These are phyloP conservation scores for Pichia sp. DNA, from an alignment of 1,139 yeast species.

Conservation along the genomic window DNA sequence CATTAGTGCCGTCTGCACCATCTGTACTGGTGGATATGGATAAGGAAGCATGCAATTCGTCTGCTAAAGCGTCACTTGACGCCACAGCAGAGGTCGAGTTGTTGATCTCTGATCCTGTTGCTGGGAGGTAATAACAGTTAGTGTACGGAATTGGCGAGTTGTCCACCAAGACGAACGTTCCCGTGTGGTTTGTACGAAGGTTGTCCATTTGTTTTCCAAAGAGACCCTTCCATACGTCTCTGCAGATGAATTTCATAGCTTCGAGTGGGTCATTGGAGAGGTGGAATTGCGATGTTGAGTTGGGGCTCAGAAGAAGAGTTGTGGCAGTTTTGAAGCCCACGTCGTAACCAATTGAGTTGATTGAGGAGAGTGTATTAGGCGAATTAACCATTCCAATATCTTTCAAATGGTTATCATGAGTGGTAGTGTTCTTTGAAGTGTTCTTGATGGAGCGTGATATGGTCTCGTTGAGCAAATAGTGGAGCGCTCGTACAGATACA, in stretches of 20 bases:
- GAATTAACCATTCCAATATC: too few species aligned
- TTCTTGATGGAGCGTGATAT: background rate
- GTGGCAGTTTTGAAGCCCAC: conserved; percentile 10
- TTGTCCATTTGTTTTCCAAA: conserved; percentile 88
- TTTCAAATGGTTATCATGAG: too few species aligned
- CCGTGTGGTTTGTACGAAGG: conserved; percentile 82
- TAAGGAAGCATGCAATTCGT: too few species aligned
- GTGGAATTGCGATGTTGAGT: background rate
- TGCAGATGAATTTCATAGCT: conserved; percentile 84
- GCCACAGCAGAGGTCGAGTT: too few species aligned
- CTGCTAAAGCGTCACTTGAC: too few species aligned
- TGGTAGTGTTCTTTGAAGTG: conserved; percentile 28
- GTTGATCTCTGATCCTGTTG: too few species aligned
- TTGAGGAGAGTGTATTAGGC: conserved; percentile 4
- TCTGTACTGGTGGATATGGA: too few species aligned
- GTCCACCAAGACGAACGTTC: conserved; percentile 76
- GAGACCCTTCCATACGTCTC: conserved; percentile 80
- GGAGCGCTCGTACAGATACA: too few species aligned
- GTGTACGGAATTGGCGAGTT: conserved; percentile 27
- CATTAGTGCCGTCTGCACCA: too few species aligned
- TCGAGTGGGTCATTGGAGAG: conserved; percentile 34
- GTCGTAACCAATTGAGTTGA: conserved; percentile 9
- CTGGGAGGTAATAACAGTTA: too few species aligned
- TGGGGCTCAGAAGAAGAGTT: background rate
- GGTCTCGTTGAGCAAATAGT: too few species aligned